phyloP scores from a whole-genome alignment of 2,329 filamentous ascomycete species.

The Neofusicoccum sp. region DNA sequence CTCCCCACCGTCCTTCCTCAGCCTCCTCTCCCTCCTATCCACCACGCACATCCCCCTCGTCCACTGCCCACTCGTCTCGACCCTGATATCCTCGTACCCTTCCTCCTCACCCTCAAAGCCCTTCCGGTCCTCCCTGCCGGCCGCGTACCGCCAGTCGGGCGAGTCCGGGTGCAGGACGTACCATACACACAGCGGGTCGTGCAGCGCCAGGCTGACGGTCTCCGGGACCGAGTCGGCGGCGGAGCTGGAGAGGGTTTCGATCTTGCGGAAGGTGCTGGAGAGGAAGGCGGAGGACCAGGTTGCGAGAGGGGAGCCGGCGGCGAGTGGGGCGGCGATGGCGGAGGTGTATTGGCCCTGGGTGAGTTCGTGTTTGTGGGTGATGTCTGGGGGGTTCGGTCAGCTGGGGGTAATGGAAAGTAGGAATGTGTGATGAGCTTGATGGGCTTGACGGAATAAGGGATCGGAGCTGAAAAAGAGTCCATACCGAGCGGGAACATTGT shows the following conservation, averaged over 20 bases:
- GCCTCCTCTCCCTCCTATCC: slow-evolving; percentile 65
- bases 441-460: not conserved
- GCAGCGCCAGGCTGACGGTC: slow-evolving; percentile 43
- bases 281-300: slow-evolving; percentile 48
- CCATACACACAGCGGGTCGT: slow-evolving; percentile 47
- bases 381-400: slow-evolving; percentile 32
- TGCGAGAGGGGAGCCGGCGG: slow-evolving; percentile 41
- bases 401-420: not conserved
- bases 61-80: slow-evolving; percentile 93
- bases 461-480: not conserved
- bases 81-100: slow-evolving; percentile 72
- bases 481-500: slow-evolving; percentile 48
- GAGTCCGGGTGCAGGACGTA: slow-evolving; percentile 25
- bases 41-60: slow-evolving; percentile 86
- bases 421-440: not conserved
- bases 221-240: slow-evolving; percentile 33
- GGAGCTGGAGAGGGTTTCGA: slow-evolving; percentile 37
- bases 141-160: not conserved
- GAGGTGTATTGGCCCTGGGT: slow-evolving; percentile 39
- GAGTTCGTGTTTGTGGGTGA: slow-evolving; percentile 45
- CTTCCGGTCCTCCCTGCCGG: not conserved
- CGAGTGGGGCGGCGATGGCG: slow-evolving; percentile 26
- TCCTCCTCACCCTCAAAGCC: slow-evolving; percentile 26
- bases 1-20: slow-evolving; percentile 40
- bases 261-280: slow-evolving; percentile 45